These are phyloP conservation scores for Mortierella hygrophila DNA, from an alignment of 192 early-diverging fungal genomes.

Conservation along the genomic window DNA sequence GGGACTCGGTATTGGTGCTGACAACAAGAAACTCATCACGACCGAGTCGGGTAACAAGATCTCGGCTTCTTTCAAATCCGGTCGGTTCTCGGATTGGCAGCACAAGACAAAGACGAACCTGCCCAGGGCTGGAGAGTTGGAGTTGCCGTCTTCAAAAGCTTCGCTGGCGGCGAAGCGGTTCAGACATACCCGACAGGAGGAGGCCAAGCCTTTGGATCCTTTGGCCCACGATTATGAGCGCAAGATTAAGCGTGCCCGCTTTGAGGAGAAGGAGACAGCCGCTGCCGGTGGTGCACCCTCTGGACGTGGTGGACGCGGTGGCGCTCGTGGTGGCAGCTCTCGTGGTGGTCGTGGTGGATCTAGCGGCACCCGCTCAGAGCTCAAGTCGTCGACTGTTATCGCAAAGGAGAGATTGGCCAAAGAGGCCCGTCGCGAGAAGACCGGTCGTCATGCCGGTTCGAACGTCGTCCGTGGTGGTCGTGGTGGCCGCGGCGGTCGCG, in stretches of 20 bases:
- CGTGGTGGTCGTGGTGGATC: conserved; percentile 47
- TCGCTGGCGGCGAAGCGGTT: conserved; percentile 70
- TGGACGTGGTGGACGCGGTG: conserved; percentile 34
- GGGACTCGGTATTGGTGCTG: conserved; percentile 85
- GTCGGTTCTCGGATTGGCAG: conserved; percentile 91
- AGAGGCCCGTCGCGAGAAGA: conserved; percentile 85
- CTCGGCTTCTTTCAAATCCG: conserved; percentile 88
- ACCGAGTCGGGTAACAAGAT: conserved; percentile 93
- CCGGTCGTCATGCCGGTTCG: conserved; percentile 64
- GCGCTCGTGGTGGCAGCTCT: conserved; percentile 34
- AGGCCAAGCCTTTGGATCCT: conserved; percentile 80
- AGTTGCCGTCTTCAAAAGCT: conserved; percentile 69
- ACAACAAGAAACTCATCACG: conserved; percentile 96
- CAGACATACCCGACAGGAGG: conserved; percentile 81
- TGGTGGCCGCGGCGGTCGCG: conserved; percentile 34
- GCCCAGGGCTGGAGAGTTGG: conserved; percentile 89
- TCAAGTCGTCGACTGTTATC: conserved; percentile 85
- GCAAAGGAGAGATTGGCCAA: conserved; percentile 78
- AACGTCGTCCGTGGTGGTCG: conserved; percentile 47
- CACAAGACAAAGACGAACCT: conserved; percentile 85
- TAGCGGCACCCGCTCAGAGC: conserved; percentile 73
- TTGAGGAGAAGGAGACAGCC: conserved; percentile 59
- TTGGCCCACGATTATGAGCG: conserved; percentile 72
- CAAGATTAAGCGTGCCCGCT: conserved; percentile 70
- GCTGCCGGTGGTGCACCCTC: conserved; percentile 31